These are phyloP conservation scores for Microcos paniculata DNA, from an alignment of 345 rosid genomes.

Conservation along the genomic window DNA sequence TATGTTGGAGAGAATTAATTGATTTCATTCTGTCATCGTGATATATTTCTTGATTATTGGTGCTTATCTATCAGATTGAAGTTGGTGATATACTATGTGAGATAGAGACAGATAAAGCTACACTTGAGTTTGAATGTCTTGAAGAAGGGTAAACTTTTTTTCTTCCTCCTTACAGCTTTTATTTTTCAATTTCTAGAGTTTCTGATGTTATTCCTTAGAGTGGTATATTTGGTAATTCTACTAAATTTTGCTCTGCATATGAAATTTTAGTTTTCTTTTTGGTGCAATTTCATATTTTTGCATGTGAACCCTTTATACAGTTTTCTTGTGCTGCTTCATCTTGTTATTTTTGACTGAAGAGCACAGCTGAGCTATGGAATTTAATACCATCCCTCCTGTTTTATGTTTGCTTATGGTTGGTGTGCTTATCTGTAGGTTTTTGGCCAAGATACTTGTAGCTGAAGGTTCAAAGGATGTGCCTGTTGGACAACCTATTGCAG, in stretches of 20 bases:
- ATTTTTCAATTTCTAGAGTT: background rate
- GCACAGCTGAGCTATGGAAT: background rate
- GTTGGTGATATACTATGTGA: constrained; percentile 90
- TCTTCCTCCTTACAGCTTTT: constrained; percentile 20
- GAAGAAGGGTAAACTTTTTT: constrained; percentile 80
- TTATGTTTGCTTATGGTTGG: constrained; percentile 9
- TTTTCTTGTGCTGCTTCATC: constrained; percentile 8
- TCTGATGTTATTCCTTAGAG: background rate
- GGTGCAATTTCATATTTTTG: background rate
- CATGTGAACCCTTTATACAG: background rate
- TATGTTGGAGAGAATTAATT: constrained; percentile 19
- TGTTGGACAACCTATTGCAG: constrained; percentile 85
- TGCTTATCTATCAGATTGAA: constrained; percentile 67
- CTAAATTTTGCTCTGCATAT: background rate
- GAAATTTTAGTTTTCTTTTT: constrained; percentile 11
- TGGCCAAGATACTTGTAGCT: constrained; percentile 81
- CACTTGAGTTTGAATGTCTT: constrained; percentile 89
- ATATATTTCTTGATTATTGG: constrained; percentile 28
- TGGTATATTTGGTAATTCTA: background rate
- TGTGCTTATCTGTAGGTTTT: constrained; percentile 51
- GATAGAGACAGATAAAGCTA: constrained; percentile 98
- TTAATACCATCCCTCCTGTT: constrained; percentile 1
- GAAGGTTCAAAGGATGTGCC: constrained; percentile 93
- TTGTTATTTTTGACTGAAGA: background rate
- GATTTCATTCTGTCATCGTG: constrained; percentile 14